phyloP scores from a whole-genome alignment of 495 filamentous ascomycete genomes.

The Daldinia caldariorum region DNA sequence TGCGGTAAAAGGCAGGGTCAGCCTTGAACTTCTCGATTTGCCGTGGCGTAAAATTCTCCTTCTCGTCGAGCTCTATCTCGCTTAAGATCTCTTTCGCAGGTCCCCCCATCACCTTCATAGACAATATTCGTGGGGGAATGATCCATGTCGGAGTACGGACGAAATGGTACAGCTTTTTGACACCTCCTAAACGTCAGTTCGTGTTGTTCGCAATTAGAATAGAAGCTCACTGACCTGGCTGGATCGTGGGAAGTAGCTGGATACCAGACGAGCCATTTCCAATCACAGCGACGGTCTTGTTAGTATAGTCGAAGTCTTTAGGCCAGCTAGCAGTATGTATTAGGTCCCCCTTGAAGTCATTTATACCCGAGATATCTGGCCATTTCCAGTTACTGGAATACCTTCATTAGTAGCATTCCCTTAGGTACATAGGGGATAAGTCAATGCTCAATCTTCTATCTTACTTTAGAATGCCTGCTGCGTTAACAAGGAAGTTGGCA shows the following conservation, averaged over 20 bases:
- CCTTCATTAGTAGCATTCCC: slow-evolving; percentile 36
- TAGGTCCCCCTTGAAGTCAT: slow-evolving; percentile 60
- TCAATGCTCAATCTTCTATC: slow-evolving; percentile 15
- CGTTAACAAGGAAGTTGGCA: slow-evolving; percentile 67
- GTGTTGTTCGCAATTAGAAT: slow-evolving; percentile 50
- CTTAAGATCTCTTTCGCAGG: slow-evolving; percentile 41
- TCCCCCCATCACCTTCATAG: slow-evolving; percentile 56
- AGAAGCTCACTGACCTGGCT: slow-evolving; percentile 57
- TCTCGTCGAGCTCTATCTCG: slow-evolving; percentile 48
- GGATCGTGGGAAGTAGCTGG: slow-evolving; percentile 70
- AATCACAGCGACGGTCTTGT: slow-evolving; percentile 67
- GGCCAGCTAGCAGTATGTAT: slow-evolving; percentile 71
- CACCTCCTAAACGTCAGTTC: slow-evolving; percentile 47
- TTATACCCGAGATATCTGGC: slow-evolving; percentile 63
- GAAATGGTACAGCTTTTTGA: slow-evolving; percentile 57
- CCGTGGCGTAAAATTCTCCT: slow-evolving; percentile 49
- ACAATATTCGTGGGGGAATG: slow-evolving; percentile 61
- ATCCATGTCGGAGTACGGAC: slow-evolving; percentile 75
- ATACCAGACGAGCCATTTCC: slow-evolving; percentile 67
- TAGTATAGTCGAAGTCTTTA: slow-evolving; percentile 61
- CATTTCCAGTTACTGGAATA: slow-evolving; percentile 67
- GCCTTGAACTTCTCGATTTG: slow-evolving; percentile 60
- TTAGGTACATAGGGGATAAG: not conserved
- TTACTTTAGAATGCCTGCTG: slow-evolving; percentile 68
- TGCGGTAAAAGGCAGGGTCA: slow-evolving; percentile 43